Conservation (phyloP, 805 yeast genomes). For the Lachancea waltii region DNA sequence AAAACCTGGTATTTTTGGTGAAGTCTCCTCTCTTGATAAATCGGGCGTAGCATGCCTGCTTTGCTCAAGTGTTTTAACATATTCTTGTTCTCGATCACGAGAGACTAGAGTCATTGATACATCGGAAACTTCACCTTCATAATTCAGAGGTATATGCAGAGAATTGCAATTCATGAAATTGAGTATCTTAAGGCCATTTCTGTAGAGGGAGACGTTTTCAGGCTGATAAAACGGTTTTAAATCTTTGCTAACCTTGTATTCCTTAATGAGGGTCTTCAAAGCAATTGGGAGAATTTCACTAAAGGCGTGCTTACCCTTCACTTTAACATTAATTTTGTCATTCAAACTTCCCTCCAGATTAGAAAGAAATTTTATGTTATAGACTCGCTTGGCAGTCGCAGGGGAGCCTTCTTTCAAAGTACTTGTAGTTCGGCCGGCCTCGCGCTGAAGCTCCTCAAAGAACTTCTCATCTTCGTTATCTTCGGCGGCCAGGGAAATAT, state of each 20-base stretch:
- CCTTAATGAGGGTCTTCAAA: conserved; percentile 19
- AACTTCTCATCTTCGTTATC: conserved; percentile 24
- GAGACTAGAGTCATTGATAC: conserved; percentile 21
- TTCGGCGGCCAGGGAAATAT: no score
- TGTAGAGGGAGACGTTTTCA: conserved; percentile 24
- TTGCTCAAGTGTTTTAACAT: conserved; percentile 11
- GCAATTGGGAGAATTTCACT: conserved; percentile 25
- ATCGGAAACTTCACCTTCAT: conserved; percentile 21
- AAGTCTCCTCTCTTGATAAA: background rate
- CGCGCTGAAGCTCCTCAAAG: conserved; percentile 18
- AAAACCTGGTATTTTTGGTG: background rate
- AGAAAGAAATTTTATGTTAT: conserved; percentile 24
- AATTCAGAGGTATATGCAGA: conserved; percentile 20
- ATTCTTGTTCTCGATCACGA: conserved; percentile 15
- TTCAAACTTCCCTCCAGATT: conserved; percentile 25
- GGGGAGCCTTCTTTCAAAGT: conserved; percentile 5
- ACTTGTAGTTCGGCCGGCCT: conserved; percentile 10
- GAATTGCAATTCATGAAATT: conserved; percentile 31
- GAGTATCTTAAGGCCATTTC: conserved; percentile 25
- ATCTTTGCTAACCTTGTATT: conserved; percentile 16
- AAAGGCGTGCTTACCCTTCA: conserved; percentile 25
- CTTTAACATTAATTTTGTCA: conserved; percentile 26
- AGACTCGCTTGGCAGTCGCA: conserved; percentile 6
- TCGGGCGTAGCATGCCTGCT: background rate
- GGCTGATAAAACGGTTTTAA: conserved; percentile 15